Conservation (phyloP, 2,329 filamentous ascomycete genomes). For the Botrytis galanthina region DNA sequence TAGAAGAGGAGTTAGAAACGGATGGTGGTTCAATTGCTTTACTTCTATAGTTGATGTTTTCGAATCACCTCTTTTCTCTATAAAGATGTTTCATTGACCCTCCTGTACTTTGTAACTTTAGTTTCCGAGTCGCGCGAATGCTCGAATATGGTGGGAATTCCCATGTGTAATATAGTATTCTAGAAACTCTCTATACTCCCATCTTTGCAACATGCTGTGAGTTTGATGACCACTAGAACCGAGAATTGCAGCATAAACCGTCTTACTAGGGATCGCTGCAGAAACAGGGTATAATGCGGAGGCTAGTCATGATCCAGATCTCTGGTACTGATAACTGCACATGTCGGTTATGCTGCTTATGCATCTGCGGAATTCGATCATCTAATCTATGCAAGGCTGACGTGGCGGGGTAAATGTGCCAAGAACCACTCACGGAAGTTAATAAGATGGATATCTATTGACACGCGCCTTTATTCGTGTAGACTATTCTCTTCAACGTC, state of each 20-base stretch:
- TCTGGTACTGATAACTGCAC: background rate
- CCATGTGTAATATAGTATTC: background rate
- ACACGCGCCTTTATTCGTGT: background rate
- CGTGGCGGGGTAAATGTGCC: background rate
- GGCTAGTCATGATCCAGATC: background rate
- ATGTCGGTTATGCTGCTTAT: background rate
- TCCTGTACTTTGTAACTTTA: background rate
- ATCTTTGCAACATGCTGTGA: background rate
- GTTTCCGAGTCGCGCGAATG: background rate
- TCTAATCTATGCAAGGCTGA: background rate
- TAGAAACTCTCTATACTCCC: background rate
- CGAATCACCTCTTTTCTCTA: background rate
- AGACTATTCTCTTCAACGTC: background rate
- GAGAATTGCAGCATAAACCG: background rate
- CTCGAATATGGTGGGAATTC: background rate
- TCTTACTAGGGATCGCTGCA: background rate
- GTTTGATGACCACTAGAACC: background rate
- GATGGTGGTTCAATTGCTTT: slow-evolving; percentile 3
- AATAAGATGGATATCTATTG: background rate
- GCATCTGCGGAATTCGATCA: background rate
- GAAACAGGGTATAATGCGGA: background rate
- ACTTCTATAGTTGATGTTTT: background rate
- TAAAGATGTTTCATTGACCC: background rate
- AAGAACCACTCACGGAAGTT: background rate
- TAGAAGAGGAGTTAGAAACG: slow-evolving; percentile 4